Evolutionary conservation across 176 grass and related monocot genomes (phyloP), one percentile per base, ranked within the genome.

Genomic region (Rhynchospora breviuscula): DNA sequence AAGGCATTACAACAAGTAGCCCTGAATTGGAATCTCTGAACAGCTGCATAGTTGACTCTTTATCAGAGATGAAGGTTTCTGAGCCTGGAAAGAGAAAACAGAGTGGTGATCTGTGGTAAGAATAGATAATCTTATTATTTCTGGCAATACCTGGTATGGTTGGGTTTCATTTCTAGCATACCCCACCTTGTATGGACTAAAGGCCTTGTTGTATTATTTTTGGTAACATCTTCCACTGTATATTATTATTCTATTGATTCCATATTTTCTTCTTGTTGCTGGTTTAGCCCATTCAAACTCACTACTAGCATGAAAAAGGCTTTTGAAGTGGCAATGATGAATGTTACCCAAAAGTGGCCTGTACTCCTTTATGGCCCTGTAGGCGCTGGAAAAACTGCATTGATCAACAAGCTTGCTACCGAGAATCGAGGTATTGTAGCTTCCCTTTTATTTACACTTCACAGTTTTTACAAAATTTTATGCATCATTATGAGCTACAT

Each of bases 311-410:
- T 98, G 66, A 88, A 59, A 44, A 94, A 87, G 85, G 91, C 88
- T 88, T 93, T 88, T 78, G 95, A 94, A 85, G 84, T 98, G 84
- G 82, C 89, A 86, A 48, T 80, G 43, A 91, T 98, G 90, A 87
- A 90, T 67, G 87, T 93, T 84, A 81, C 82, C 71, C 92, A 98
- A 86, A 94, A 88, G 66, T 98, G 92, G 92, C 90, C 95, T 15
- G 69, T 94, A 60, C 92, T 98, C 88, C 86, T 98, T 45, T 89
- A 94, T 82, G 95, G 95, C 40, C 92, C 95, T 83, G 89, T 94
- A 81, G 95, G 95, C 67, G 79, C 89, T 79, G 95, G 95, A 61
- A 98, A 98, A 88, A 94, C 92, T 84, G 87, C 92, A 66, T 86
- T 98, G 61, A 93, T 98, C 58, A 91, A 98, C 70, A 86, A 87